These are phyloP conservation scores for Hypoxylon subgilvum DNA, from an alignment of 495 filamentous ascomycete species.

Conservation along the genomic window DNA sequence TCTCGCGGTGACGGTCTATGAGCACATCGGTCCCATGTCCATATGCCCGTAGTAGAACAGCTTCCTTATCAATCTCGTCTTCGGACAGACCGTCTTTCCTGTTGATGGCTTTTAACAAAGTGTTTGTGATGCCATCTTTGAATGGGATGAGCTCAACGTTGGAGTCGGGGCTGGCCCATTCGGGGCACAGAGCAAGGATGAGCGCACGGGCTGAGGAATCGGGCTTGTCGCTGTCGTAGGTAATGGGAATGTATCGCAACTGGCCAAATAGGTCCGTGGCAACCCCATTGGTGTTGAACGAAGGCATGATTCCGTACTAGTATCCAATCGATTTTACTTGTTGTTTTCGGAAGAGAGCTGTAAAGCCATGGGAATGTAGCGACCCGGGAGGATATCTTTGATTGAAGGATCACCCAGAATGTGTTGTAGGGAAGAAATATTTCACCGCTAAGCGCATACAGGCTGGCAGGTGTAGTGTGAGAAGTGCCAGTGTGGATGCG, in stretches of 20 bases:
- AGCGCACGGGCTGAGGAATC: conserved; percentile 77
- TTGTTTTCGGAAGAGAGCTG: neutral
- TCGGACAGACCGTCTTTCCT: conserved; percentile 74
- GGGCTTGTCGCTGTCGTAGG: conserved; percentile 76
- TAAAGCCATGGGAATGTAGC: neutral
- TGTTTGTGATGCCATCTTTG: conserved; percentile 98
- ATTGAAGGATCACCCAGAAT: neutral
- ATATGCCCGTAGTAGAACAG: conserved; percentile 91
- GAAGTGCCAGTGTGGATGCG: no score
- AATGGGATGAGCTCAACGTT: conserved; percentile 89
- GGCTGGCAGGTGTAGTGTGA: neutral
- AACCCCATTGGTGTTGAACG: conserved; percentile 15
- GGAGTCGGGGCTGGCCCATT: conserved; percentile 77
- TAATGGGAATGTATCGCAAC: conserved; percentile 68
- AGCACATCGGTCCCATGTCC: conserved; percentile 92
- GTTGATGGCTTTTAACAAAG: conserved; percentile 87
- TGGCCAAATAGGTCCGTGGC: conserved; percentile 36
- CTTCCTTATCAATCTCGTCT: conserved; percentile 81
- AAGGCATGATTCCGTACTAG: conserved; percentile 26
- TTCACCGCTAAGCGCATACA: conserved; percentile 26
- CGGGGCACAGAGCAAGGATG: conserved; percentile 77
- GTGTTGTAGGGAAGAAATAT: conserved; percentile 14
- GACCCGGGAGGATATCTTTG: conserved; percentile 1
- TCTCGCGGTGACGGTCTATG: conserved; percentile 93
- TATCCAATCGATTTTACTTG: conserved; percentile 4